Evolutionary conservation across 73 alveolate genomes (phyloP), one percentile per base, ranked within the genome.

Genomic region (Vitrella brassicaformis): DNA sequence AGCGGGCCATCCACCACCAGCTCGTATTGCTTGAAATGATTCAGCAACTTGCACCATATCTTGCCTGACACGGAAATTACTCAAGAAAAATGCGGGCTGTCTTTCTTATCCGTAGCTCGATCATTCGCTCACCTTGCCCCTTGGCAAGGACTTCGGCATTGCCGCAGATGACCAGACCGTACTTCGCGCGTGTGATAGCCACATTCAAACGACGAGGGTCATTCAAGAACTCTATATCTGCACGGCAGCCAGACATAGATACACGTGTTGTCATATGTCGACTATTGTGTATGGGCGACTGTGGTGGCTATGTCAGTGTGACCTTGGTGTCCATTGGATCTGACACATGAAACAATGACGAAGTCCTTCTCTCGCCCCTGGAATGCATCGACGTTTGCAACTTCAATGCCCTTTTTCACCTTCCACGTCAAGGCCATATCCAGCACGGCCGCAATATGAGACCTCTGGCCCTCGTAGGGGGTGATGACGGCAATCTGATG

Each of bases 381-480:
- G 81, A 95, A 97, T 66, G 97, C 88, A 87, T 97, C 99, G 25
- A 97, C 99, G 0, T 98, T 92, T 27, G 99, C 98, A 14, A 95
- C 95, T 87, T 95, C 99, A 22, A 95, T 88, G 79, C 91, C 97
- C 67, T 89, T 85, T 64, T 86, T 88, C 29, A 70, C 82, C 72
- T 74, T 31, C 29, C 93, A 85, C 75, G 81, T 82, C n/a, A n/a
- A n/a, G n/a, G n/a, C n/a, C n/a, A n/a, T n/a, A n/a, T n/a, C n/a
- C n/a, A n/a, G 9, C 28, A 25, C 30, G 22, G 4, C 19, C 31
- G 86, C 84, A 26, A 95, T 92, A 80, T 83, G 94, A 66, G 96
- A 93, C 80, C 99, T 81, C 84, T 97, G 95, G 31, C 99, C 99
- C 90, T 97, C 98, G 80, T 97, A 97, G 73, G 99, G 99, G n/a